phyloP scores from a whole-genome alignment of 495 filamentous ascomycete genomes.

The Hypoxylon perforatum region DNA sequence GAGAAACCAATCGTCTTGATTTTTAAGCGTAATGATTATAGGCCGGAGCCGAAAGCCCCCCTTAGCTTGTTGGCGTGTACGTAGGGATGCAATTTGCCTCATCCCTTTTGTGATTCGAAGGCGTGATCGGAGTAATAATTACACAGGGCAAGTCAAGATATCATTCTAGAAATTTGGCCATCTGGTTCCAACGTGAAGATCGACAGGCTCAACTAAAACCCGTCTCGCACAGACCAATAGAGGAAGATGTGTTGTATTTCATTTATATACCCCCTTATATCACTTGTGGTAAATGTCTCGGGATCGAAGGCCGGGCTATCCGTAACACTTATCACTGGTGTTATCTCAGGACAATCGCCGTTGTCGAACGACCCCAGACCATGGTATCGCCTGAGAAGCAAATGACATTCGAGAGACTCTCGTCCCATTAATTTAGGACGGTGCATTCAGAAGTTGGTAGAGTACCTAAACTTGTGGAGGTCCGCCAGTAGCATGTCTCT shows the following conservation, averaged over 20 bases:
- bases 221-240: conserved; percentile 4
- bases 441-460: neutral
- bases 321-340: conserved; percentile 10
- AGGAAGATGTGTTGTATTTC: conserved; percentile 12
- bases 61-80: neutral
- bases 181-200: conserved; percentile 1
- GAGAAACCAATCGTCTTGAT: conserved; percentile 13
- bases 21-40: neutral
- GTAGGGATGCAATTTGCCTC: neutral
- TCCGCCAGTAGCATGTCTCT: conserved; percentile 2
- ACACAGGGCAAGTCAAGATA: neutral
- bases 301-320: conserved; percentile 14
- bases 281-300: conserved; percentile 30
- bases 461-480: neutral
- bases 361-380: conserved; percentile 5
- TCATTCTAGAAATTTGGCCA: neutral
- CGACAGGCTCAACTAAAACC: conserved; percentile 7
- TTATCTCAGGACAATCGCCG: neutral
- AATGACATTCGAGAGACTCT: neutral
- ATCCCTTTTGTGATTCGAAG: neutral
- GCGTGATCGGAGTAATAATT: neutral
- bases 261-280: conserved; percentile 14
- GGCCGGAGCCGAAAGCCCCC: neutral
- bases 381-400: neutral
- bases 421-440: neutral